Evolutionary conservation across 371 early-diverging fungal species (phyloP).

Genomic region (Polyrhizophydium stewartii): DNA sequence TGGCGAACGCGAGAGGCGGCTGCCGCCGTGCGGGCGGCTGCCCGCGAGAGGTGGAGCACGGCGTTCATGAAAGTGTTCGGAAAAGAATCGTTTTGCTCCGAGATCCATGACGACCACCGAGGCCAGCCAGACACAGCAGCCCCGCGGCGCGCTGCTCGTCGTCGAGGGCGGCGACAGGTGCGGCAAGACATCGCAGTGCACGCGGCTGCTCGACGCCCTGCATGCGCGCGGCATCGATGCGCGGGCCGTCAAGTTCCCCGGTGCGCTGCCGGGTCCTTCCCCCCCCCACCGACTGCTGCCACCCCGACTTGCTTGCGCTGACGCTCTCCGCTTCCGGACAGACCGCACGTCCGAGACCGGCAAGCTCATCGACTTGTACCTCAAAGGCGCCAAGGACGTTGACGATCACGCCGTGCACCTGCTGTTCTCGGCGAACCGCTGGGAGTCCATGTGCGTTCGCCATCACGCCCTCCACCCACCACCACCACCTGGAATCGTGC

Average conservation of each 20-base stretch:
- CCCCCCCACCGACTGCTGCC: too few relatives aligned
- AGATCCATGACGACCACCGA: too few relatives aligned
- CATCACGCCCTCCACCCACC: background rate
- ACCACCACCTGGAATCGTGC: slow-evolving; percentile 27
- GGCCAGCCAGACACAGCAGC: too few relatives aligned
- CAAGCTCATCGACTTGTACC: slow-evolving; percentile 83
- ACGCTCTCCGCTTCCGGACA: slow-evolving; percentile 3
- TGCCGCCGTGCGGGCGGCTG: too few relatives aligned
- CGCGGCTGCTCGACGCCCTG: slow-evolving; percentile 59
- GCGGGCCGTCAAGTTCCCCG: slow-evolving; percentile 70
- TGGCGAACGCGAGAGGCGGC: too few relatives aligned
- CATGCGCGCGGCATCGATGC: slow-evolving; percentile 37
- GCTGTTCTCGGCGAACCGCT: slow-evolving; percentile 95
- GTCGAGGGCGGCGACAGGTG: slow-evolving; percentile 96
- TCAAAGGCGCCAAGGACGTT: slow-evolving; percentile 63
- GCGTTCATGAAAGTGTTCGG: too few relatives aligned
- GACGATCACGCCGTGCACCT: slow-evolving; percentile 89
- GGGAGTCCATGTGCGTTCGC: slow-evolving; percentile 42
- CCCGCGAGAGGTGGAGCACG: too few relatives aligned
- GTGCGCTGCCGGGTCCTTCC: slow-evolving; percentile 24
- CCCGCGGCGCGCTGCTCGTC: slow-evolving; percentile 94
- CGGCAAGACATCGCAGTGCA: slow-evolving; percentile 93
- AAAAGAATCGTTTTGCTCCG: too few relatives aligned
- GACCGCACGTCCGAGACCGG: slow-evolving; percentile 94
- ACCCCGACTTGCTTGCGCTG: background rate